A percentile compares a stretch with the other conserved stretches of the same genome.
Evolutionary conservation across 768 basidiomycete species (phyloP).

Genomic region (Thelephora aurantiotincta): DNA sequence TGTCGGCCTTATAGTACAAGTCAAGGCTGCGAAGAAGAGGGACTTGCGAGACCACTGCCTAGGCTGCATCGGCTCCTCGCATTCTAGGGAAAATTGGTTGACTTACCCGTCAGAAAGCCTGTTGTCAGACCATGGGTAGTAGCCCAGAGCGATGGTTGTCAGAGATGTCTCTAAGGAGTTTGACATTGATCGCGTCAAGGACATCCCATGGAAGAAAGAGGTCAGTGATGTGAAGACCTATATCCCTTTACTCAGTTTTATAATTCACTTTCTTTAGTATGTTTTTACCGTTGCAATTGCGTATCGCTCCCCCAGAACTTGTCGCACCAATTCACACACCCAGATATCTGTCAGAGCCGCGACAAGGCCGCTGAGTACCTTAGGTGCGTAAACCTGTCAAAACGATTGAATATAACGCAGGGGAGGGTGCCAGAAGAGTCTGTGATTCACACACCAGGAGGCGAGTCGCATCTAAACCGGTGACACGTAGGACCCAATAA

Average conservation of each 20-base stretch:
- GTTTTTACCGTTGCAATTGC: slow-evolving; percentile 47
- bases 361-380: slow-evolving; percentile 56
- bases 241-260: background rate
- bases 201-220: slow-evolving; percentile 77
- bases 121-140: slow-evolving; percentile 52
- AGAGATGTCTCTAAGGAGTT: slow-evolving; percentile 89
- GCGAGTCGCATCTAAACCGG: slow-evolving; percentile 36
- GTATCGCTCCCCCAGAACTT: slow-evolving; percentile 42
- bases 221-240: slow-evolving; percentile 72
- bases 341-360: slow-evolving; percentile 75
- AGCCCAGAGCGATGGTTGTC: slow-evolving; percentile 59
- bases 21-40: slow-evolving; percentile 53
- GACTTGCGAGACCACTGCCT: slow-evolving; percentile 18
- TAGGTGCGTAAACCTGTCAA: slow-evolving; percentile 59
- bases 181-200: slow-evolving; percentile 77
- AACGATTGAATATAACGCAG: background rate
- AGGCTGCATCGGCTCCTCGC: background rate
- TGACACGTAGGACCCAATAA: slow-evolving; percentile 53
- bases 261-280: background rate
- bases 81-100: too few species aligned
- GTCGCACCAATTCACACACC: slow-evolving; percentile 44
- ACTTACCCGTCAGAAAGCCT: slow-evolving; percentile 10
- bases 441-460: slow-evolving; percentile 43
- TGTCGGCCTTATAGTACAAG: slow-evolving; percentile 79
- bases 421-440: slow-evolving; percentile 2